These are phyloP conservation scores for Metschnikowia lochheadii DNA, from an alignment of 805 yeast genomes.

Conservation along the genomic window DNA sequence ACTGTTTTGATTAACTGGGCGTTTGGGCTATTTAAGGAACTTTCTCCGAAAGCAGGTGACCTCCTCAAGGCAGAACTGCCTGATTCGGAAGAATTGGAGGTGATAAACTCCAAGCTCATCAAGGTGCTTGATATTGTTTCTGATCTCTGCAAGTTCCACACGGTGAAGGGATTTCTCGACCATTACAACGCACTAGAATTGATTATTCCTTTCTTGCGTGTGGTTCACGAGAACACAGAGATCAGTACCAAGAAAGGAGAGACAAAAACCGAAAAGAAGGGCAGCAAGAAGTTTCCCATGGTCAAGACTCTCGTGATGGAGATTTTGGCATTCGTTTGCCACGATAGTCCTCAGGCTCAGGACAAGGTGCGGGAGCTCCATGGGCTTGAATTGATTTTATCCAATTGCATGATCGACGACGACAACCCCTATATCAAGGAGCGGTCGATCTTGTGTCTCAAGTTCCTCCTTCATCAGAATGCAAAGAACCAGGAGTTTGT, in stretches of 20 bases:
- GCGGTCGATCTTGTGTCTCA: slow-evolving; percentile 73
- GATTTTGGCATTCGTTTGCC: slow-evolving; percentile 54
- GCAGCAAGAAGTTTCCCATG: slow-evolving; percentile 46
- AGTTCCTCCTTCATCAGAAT: slow-evolving; percentile 63
- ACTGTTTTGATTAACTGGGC: slow-evolving; percentile 42
- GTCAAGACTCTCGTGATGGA: slow-evolving; percentile 66
- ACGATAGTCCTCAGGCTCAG: slow-evolving; percentile 53
- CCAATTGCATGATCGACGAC: slow-evolving; percentile 81
- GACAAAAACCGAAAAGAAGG: slow-evolving; percentile 3
- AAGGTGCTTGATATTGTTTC: slow-evolving; percentile 39
- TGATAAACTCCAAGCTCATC: slow-evolving; percentile 17
- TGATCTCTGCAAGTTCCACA: slow-evolving; percentile 38
- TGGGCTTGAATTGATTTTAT: slow-evolving; percentile 67
- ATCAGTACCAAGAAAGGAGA: slow-evolving; percentile 3
- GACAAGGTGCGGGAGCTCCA: slow-evolving; percentile 61
- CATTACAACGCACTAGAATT: slow-evolving; percentile 35
- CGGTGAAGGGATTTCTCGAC: slow-evolving; percentile 38
- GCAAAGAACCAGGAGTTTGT: slow-evolving; percentile 71
- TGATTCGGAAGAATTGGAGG: slow-evolving; percentile 6
- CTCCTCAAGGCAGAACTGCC: slow-evolving; percentile 9
- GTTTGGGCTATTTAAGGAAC: slow-evolving; percentile 24
- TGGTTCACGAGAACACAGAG: slow-evolving; percentile 38
- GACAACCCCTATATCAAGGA: slow-evolving; percentile 89
- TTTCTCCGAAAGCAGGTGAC: slow-evolving; percentile 13
- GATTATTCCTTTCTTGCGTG: slow-evolving; percentile 34